phyloP scores from a whole-genome alignment of 352 stramenopile genomes.

The Phytophthora uliginosa region DNA sequence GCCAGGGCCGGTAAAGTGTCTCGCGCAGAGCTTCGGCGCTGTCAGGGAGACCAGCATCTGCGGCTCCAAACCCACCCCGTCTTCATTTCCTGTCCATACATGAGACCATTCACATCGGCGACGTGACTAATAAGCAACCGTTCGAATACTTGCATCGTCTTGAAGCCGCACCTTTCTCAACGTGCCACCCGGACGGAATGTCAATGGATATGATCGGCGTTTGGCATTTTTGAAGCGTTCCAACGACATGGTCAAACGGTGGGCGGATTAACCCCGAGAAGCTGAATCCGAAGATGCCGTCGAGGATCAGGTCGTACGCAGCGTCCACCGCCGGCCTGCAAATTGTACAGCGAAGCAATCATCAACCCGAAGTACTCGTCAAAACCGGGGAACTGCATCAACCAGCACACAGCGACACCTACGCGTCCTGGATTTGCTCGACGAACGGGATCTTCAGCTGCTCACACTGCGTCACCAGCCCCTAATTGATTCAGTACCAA shows the following conservation, averaged over 20 bases:
- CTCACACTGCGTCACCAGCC: conserved; percentile 81
- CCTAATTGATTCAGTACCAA: conserved; percentile 32
- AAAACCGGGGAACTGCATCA: not conserved
- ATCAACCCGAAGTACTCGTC: not conserved
- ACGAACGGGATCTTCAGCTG: conserved; percentile 87
- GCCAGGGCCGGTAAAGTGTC: conserved; percentile 84
- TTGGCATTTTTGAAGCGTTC: conserved; percentile 59
- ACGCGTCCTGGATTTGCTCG: conserved; percentile 56
- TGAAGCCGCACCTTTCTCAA: conserved; percentile 84
- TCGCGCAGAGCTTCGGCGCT: conserved; percentile 95
- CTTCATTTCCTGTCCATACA: conserved; percentile 65
- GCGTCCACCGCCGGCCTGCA: conserved; percentile 57
- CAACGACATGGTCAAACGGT: conserved; percentile 94
- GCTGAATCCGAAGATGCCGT: conserved; percentile 99
- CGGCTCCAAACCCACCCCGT: conserved; percentile 84
- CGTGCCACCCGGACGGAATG: conserved; percentile 98
- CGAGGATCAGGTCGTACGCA: conserved; percentile 95
- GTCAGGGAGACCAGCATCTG: conserved; percentile 98
- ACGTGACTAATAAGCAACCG: not conserved
- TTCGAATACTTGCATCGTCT: not conserved
- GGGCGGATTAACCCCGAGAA: conserved; percentile 91
- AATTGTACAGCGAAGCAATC: not conserved
- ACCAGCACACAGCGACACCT: conserved; percentile 13
- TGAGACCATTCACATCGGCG: not conserved
- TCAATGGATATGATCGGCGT: conserved; percentile 97